Percentiles rank a stretch among this genome's conserved stretches.
phyloP scores from a whole-genome alignment of 202 grass and related monocot genomes.

The Setaria viridis region DNA sequence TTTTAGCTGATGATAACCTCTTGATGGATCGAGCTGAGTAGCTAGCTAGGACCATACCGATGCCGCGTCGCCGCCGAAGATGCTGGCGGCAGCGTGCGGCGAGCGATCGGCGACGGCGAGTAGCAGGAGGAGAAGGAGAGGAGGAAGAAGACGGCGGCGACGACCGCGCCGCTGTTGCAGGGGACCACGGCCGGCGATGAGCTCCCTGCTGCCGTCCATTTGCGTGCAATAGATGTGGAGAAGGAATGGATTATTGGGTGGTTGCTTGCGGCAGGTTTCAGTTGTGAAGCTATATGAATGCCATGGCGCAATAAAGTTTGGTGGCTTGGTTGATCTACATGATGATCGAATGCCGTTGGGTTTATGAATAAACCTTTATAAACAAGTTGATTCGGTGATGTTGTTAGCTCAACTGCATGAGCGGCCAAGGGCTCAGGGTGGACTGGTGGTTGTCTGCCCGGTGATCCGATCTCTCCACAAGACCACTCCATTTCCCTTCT shows the following conservation, averaged over 20 bases:
- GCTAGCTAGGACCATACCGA: constrained; percentile 1
- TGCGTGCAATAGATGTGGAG: background rate
- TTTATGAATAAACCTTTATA: too few relatives aligned
- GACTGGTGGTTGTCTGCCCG: background rate
- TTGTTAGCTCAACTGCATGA: constrained; percentile 15
- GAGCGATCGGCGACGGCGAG: background rate
- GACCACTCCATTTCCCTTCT: background rate
- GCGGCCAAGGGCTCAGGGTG: background rate
- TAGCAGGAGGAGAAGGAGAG: background rate
- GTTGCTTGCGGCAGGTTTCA: background rate
- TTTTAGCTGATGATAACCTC: background rate
- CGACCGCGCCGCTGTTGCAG: background rate
- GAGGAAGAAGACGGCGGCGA: background rate
- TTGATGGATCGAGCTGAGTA: too few relatives aligned
- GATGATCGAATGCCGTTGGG: background rate
- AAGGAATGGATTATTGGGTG: background rate
- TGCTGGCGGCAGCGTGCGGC: constrained; percentile 25
- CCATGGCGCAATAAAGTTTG: background rate
- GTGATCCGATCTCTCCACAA: background rate
- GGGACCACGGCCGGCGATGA: background rate
- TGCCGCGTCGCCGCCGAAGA: constrained; percentile 6
- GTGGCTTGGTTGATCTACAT: constrained; percentile 2
- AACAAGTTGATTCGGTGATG: background rate
- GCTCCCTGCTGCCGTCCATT: background rate
- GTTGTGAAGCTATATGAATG: background rate